These are phyloP conservation scores for Trichosporon coremiiforme DNA, from an alignment of 1,284 basidiomycete species.

Conservation along the genomic window DNA sequence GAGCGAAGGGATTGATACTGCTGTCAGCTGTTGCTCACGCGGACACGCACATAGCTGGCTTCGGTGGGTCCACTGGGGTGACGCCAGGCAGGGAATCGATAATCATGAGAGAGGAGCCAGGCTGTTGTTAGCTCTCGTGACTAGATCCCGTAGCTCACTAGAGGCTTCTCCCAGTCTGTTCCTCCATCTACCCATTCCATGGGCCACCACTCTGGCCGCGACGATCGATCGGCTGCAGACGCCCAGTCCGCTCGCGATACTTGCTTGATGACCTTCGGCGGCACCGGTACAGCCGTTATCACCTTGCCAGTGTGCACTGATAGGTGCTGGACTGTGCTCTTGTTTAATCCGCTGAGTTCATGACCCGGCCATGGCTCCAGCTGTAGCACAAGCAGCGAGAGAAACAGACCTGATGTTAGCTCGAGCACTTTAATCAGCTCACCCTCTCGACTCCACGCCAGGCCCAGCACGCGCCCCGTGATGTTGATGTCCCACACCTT, in stretches of 20 bases:
- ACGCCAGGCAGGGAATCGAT: conserved; percentile 47
- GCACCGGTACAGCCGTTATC: conserved; percentile 27
- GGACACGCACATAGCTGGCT: conserved; percentile 41
- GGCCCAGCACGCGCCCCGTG: conserved; percentile 37
- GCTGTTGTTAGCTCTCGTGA: conserved; percentile 30
- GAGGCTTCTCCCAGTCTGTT: conserved; percentile 31
- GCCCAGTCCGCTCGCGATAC: conserved; percentile 10
- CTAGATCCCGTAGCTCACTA: conserved; percentile 25
- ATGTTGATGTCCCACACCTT: conserved; percentile 50
- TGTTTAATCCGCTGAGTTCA: background rate
- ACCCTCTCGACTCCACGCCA: conserved; percentile 53
- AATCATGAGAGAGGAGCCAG: conserved; percentile 43
- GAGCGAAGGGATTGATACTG: conserved; percentile 32
- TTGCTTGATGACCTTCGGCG: conserved; percentile 22
- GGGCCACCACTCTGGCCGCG: conserved; percentile 25
- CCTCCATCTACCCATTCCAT: conserved; percentile 26
- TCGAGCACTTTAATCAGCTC: conserved; percentile 17
- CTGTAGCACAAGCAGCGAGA: conserved; percentile 38
- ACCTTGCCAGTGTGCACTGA: conserved; percentile 49
- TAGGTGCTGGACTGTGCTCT: conserved; percentile 38
- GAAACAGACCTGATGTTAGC: conserved; percentile 38
- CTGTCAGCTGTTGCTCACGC: conserved; percentile 12
- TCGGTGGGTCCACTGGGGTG: conserved; percentile 48
- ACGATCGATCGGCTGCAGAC: background rate
- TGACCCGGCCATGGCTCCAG: conserved; percentile 21